Evolutionary conservation across 371 early-diverging fungal genomes (phyloP), one percentile per base, ranked within the genome.

Genomic region (Actinomortierella ambigua): DNA sequence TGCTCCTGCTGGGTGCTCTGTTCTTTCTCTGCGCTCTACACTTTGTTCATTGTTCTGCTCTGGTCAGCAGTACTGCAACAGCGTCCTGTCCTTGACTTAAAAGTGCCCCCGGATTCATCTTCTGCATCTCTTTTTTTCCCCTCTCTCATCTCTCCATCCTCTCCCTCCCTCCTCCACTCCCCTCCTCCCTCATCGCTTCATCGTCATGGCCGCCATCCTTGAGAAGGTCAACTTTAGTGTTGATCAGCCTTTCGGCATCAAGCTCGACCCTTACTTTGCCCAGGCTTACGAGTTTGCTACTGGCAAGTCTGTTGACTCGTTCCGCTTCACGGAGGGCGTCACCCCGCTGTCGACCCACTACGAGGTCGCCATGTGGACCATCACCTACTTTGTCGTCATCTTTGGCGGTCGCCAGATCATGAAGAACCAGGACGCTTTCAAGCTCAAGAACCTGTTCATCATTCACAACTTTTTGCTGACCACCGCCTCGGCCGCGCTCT

Each of bases 381-480:
- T 82, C 63, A 75, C 83, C 48, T 92, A 92, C 78, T 79, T 90
- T 48, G 61, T 85, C 39, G 81, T 89, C 68, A 87, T 93, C 75
- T 89, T 90, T 80, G 89, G 90, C 48, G 88, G 88, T 17, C 89
- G 87, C 59, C 68, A 73, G 59, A 65, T 90, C 54, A 87, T 92
- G 90, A 83, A 77, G 69, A 77, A 79, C 54, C 68, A 79, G 28
- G 77, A 85, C 53, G 84, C 89, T 29, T 85, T 91, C 65, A 84
- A 85, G 71, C 79, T 90, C 54, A 79, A 86, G 69, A 58, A 78
- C 52, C 64, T 88, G 29, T 90, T 90, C 58, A 87, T 88, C 70
- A 53, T 88, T 55, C 94, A 94, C 80, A 94, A 94, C 77, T 68
- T 89, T 41, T 50, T 88, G 55, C 82, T 94, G 77, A 89, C 90